phyloP scores from a whole-genome alignment of 805 yeast species.

The Millerago galiae region DNA sequence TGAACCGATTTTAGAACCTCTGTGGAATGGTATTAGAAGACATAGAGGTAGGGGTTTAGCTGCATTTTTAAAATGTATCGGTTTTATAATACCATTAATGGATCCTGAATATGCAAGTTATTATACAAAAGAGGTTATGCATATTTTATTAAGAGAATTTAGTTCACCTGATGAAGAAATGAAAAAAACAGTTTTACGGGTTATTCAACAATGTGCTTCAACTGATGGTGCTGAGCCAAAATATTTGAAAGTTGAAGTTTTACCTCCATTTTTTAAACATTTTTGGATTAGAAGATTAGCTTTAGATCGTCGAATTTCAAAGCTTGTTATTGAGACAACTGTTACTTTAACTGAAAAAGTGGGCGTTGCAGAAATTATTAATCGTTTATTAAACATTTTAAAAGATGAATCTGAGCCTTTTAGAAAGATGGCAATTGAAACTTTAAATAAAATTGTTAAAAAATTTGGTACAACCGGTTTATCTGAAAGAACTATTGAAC shows the following conservation, averaged over 20 bases:
- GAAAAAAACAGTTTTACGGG: conserved; percentile 64
- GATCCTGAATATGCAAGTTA: conserved; percentile 72
- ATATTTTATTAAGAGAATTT: conserved; percentile 64
- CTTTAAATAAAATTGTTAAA: conserved; percentile 51
- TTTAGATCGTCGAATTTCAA: conserved; percentile 49
- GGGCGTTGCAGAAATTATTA: conserved; percentile 58
- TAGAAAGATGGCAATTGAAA: conserved; percentile 70
- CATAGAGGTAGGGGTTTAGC: conserved; percentile 78
- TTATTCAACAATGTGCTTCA: conserved; percentile 59
- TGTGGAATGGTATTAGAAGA: conserved; percentile 72
- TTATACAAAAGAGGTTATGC: conserved; percentile 70
- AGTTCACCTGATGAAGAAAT: conserved; percentile 82
- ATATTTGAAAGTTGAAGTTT: conserved; percentile 44
- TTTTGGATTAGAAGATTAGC: conserved; percentile 87
- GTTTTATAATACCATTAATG: conserved; percentile 80
- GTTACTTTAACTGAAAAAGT: conserved; percentile 57
- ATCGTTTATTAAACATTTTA: conserved; percentile 47
- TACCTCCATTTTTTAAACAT: conserved; percentile 54
- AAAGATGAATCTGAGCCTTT: conserved; percentile 82
- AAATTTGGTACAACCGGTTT: conserved; percentile 52
- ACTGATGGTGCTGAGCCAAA: conserved; percentile 49
- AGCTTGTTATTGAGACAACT: conserved; percentile 68
- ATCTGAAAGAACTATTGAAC: conserved; percentile 50
- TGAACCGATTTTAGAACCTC: conserved; percentile 57
- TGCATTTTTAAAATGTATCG: conserved; percentile 70